Percentiles rank a stretch among this genome's conserved stretches.
phyloP scores from a whole-genome alignment of 2,329 filamentous ascomycete species.

The Alternaria sp. region DNA sequence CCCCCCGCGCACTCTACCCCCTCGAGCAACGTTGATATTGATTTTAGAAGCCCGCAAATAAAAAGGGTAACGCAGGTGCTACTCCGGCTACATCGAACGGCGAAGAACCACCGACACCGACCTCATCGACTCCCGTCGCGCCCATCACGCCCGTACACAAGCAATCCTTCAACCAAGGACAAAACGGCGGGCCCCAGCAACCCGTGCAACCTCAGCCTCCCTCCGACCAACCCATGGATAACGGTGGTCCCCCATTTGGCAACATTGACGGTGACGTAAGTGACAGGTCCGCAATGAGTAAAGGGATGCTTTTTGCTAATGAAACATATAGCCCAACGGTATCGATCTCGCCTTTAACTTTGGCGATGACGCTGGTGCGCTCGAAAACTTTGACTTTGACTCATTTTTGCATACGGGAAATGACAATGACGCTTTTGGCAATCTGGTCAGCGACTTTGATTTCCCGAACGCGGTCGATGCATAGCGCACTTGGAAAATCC shows the following conservation, averaged over 20 bases:
- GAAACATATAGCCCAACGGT: slow-evolving; percentile 38
- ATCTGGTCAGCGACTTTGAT: slow-evolving; percentile 42
- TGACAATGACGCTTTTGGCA: slow-evolving; percentile 53
- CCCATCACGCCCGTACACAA: slow-evolving; percentile 58
- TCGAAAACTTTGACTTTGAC: slow-evolving; percentile 73
- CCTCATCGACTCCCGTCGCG: slow-evolving; percentile 59
- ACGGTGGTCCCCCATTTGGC: slow-evolving; percentile 51
- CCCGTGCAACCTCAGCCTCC: slow-evolving; percentile 46
- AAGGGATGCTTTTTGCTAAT: slow-evolving; percentile 6
- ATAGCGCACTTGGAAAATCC: background rate
- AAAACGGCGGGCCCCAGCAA: slow-evolving; percentile 47
- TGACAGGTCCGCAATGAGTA: background rate
- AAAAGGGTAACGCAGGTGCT: slow-evolving; percentile 50
- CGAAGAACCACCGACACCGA: slow-evolving; percentile 59
- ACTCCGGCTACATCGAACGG: slow-evolving; percentile 55
- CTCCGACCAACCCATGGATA: slow-evolving; percentile 48
- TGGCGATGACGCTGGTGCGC: slow-evolving; percentile 68
- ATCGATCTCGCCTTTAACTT: slow-evolving; percentile 53
- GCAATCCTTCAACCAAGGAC: slow-evolving; percentile 47
- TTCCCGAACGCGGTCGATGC: slow-evolving; percentile 49
- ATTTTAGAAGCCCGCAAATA: slow-evolving; percentile 53
- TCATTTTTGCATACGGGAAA: slow-evolving; percentile 68
- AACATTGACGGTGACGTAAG: slow-evolving; percentile 51
- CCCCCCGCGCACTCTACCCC: background rate
- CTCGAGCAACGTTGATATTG: slow-evolving; percentile 47